Conservation (phyloP, 2,329 filamentous ascomycete species). For the Epichloe festucae region DNA sequence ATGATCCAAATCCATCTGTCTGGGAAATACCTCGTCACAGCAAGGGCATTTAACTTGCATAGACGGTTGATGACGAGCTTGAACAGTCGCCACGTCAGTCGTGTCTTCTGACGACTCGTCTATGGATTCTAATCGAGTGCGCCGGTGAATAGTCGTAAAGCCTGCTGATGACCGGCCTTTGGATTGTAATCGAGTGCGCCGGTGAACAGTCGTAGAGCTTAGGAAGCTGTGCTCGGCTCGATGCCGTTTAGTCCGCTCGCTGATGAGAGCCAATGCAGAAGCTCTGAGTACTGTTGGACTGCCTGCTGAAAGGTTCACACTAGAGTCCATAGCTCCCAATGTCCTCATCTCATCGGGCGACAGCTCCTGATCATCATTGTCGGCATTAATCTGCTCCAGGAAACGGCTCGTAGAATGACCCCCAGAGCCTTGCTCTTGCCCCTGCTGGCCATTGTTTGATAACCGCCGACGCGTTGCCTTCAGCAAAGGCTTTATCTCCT, state of each 20-base stretch:
- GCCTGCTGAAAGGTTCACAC: not conserved
- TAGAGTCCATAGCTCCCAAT: not conserved
- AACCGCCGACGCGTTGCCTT: not conserved
- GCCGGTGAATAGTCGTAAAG: not conserved
- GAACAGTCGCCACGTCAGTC: not conserved
- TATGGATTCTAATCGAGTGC: slow-evolving; percentile 2
- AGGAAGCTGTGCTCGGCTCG: not conserved
- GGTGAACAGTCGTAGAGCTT: not conserved
- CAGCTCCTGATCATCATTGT: not conserved
- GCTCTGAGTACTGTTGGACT: not conserved
- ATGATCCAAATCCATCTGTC: not conserved
- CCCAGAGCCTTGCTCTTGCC: not conserved
- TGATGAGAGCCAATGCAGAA: not conserved
- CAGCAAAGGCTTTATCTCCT: slow-evolving; percentile 1
- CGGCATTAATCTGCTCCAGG: not conserved
- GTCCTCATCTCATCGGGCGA: not conserved
- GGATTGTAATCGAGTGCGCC: not conserved
- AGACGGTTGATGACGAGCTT: not conserved
- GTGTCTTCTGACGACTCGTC: slow-evolving; percentile 1
- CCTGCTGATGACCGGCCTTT: not conserved
- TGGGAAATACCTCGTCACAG: not conserved
- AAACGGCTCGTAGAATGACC: not conserved
- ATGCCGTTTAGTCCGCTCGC: not conserved
- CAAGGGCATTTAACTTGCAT: not conserved
- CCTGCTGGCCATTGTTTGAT: not conserved